These are phyloP conservation scores for Musa schizocarpa DNA, from an alignment of 176 grass and related monocot species.

Conservation along the genomic window DNA sequence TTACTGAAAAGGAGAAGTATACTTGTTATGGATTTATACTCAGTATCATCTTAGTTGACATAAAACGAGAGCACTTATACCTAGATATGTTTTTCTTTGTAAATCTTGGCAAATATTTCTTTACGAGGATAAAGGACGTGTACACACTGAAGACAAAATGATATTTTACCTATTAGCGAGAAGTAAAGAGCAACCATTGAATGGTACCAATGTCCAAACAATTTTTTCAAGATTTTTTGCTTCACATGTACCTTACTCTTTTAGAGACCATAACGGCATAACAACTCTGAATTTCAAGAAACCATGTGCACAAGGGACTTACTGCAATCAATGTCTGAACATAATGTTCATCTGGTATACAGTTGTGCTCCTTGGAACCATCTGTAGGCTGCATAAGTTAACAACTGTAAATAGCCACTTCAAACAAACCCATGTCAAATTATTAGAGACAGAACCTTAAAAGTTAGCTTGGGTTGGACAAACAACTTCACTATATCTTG, in stretches of 20 bases:
- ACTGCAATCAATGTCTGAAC: slow-evolving; percentile 96
- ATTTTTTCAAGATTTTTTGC: neutral
- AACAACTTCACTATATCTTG: neutral
- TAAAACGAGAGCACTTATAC: neutral
- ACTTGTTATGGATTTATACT: too few relatives aligned
- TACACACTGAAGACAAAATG: neutral
- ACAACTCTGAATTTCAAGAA: slow-evolving; percentile 1
- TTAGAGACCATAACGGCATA: neutral
- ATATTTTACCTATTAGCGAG: neutral
- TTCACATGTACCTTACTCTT: neutral
- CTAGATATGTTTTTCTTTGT: neutral
- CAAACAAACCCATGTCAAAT: slow-evolving; percentile 1
- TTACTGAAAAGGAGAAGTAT: too few relatives aligned
- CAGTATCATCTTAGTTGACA: neutral
- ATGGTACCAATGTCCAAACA: neutral
- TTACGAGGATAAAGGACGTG: neutral
- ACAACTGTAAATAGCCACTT: slow-evolving; percentile 12
- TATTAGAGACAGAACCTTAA: neutral
- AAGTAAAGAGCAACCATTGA: neutral
- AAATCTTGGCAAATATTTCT: neutral
- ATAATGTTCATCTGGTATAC: slow-evolving; percentile 99
- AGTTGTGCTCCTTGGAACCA: slow-evolving; percentile 83
- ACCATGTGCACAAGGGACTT: slow-evolving; percentile 21
- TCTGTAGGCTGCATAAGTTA: slow-evolving; percentile 49
- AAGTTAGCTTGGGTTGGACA: neutral